A percentile compares a stretch with the other conserved stretches of the same genome.
Conservation (phyloP, 2,329 filamentous ascomycete species). For the Myriosclerotinia scirpicola region DNA sequence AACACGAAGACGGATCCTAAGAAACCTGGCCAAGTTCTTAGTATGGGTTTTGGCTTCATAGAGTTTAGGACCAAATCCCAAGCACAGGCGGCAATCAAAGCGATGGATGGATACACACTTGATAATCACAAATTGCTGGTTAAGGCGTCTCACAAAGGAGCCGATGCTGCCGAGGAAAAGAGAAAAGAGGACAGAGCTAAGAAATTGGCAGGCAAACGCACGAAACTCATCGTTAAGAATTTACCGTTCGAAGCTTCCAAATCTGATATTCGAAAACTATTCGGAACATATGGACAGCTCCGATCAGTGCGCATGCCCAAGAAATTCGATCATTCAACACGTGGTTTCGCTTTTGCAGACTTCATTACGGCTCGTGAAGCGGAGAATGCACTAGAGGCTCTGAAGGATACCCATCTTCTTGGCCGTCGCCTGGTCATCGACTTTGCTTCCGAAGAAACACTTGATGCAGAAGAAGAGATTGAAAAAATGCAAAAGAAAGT, state of each 20-base stretch:
- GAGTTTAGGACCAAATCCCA: slow-evolving; percentile 79
- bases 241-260: slow-evolving; percentile 93
- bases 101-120: slow-evolving; percentile 88
- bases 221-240: slow-evolving; percentile 98
- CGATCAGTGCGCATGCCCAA: slow-evolving; percentile 91
- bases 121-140: slow-evolving; percentile 84
- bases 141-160: slow-evolving; percentile 81
- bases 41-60: slow-evolving; percentile 96
- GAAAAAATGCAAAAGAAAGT: slow-evolving; percentile 97
- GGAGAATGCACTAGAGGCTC: slow-evolving; percentile 81
- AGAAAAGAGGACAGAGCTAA: slow-evolving; percentile 80
- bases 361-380: slow-evolving; percentile 92
- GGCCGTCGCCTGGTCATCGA: slow-evolving; percentile 87
- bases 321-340: slow-evolving; percentile 85
- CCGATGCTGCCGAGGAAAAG: slow-evolving; percentile 84
- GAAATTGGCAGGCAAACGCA: slow-evolving; percentile 72
- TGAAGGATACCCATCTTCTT: slow-evolving; percentile 90
- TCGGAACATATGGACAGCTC: slow-evolving; percentile 87
- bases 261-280: slow-evolving; percentile 83
- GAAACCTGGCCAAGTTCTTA: slow-evolving; percentile 80
- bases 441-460: slow-evolving; percentile 82
- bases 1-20: slow-evolving; percentile 96
- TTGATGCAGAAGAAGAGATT: slow-evolving; percentile 94
- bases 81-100: slow-evolving; percentile 74
- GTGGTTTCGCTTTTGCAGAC: slow-evolving; percentile 96